Conservation (phyloP, 495 filamentous ascomycete genomes). For the Cercophora samala region DNA sequence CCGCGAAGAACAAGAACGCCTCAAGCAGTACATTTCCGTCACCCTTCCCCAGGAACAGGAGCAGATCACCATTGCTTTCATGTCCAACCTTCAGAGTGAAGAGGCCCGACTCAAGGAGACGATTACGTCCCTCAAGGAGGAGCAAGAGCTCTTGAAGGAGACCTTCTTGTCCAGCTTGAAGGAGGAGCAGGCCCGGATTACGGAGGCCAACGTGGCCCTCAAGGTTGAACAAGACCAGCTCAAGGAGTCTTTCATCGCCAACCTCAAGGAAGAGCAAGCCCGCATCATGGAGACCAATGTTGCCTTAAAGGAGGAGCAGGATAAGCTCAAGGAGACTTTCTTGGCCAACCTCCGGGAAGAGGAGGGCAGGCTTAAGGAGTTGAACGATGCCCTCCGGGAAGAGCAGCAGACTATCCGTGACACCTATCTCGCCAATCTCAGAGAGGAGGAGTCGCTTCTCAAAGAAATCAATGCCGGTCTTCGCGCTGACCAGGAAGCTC, state of each 20-base stretch:
- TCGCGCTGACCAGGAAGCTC: slow-evolving; percentile 30
- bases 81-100: slow-evolving; percentile 27
- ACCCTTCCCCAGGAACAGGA: slow-evolving; percentile 54
- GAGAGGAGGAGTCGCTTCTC: slow-evolving; percentile 66
- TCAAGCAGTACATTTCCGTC: slow-evolving; percentile 38
- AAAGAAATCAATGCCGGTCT: slow-evolving; percentile 29
- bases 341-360: slow-evolving; percentile 29
- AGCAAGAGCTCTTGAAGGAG: slow-evolving; percentile 18
- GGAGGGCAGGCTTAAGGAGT: slow-evolving; percentile 22
- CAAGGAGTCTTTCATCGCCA: slow-evolving; percentile 17
- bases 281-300: slow-evolving; percentile 22
- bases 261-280: slow-evolving; percentile 57
- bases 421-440: slow-evolving; percentile 57
- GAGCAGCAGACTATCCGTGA: slow-evolving; percentile 33
- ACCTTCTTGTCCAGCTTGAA: slow-evolving; percentile 16
- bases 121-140: slow-evolving; percentile 13
- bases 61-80: slow-evolving; percentile 29
- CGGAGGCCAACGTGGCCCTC: slow-evolving; percentile 13
- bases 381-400: slow-evolving; percentile 22
- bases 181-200: slow-evolving; percentile 18
- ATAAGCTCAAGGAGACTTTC: slow-evolving; percentile 60
- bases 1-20: slow-evolving; percentile 36
- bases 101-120: slow-evolving; percentile 28
- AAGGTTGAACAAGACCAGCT: slow-evolving; percentile 19
- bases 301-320: slow-evolving; percentile 66